Evolutionary conservation across 805 yeast genomes (phyloP), one percentile per base, ranked within the genome.

Genomic region (Sugiyamaella smithiae): DNA sequence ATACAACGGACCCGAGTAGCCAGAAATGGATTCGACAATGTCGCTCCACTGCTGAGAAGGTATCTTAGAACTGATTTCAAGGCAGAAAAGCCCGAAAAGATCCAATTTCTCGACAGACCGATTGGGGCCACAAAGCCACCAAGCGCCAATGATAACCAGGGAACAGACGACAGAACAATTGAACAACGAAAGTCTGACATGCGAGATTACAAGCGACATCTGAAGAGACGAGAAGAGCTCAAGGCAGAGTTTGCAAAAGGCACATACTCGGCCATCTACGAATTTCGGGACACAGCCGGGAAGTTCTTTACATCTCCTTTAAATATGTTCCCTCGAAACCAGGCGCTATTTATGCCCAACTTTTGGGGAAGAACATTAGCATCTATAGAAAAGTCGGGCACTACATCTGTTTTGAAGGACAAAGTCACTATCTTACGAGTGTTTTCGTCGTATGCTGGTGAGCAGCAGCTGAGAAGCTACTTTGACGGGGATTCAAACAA

Each of bases 271-370:
- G 84, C 82, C 51, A 72, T 82, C 61, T 78, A 78, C 58, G 74
- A 77, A 2, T 83, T 80, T 61, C 72, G 83, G 43, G 84, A 83
- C 57, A 86, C 91, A 2, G 77, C 81, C 32, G 99, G 98, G 20
- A 88, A 89, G 67, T 73, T 90, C 54, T 93, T 89, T 70, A 70
- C 76, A 14, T 78, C 96, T 0, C 98, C 98, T 1, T 72, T 77
- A n/a, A 78, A 89, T 1, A 84, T 78, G 57, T 90, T 91, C 77
- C 78, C 77, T 51, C 68, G 72, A 9, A 90, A 85, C 5, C 84
- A 77, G 60, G 74, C 97, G 0, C 68, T 80, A 41, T 93, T 80
- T 63, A 88, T 93, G 68, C 96, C 98, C 7, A 89, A 89, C 61
- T 71, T 91, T 51, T 63, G 67, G 22, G 91, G 83, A 0, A 73